Evolutionary conservation across 164 flowering plant genomes (phyloP).

Genomic region (Litsea cubeba): DNA sequence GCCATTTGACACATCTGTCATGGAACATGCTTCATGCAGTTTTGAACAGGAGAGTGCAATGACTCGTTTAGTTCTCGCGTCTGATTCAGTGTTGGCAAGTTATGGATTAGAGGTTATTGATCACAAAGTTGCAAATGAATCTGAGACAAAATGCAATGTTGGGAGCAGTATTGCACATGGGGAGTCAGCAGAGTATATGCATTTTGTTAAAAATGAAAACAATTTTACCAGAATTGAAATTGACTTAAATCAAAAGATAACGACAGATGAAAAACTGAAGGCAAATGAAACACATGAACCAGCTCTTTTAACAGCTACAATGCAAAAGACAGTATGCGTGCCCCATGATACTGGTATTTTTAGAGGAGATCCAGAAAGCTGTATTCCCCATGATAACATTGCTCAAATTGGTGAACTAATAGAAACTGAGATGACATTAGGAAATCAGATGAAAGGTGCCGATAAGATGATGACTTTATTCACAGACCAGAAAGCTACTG

Average conservation of each 20-base stretch:
- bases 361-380: constrained; percentile 4
- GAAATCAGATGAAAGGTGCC: neutral
- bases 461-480: neutral
- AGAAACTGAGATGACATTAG: neutral
- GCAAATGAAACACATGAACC: constrained; percentile 1
- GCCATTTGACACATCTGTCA: constrained; percentile 5
- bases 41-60: constrained; percentile 7
- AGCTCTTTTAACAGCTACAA: constrained; percentile 1
- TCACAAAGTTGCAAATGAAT: constrained; percentile 6
- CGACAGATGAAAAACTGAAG: neutral
- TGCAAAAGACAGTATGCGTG: neutral
- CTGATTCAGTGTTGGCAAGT: constrained; percentile 6
- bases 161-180: constrained; percentile 1
- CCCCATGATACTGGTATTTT: constrained; percentile 4
- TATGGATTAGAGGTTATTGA: constrained; percentile 7
- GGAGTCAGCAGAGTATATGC: constrained; percentile 7
- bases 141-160: neutral
- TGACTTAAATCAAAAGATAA: constrained; percentile 4
- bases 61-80: constrained; percentile 8
- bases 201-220: neutral
- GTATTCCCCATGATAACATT: neutral
- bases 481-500: constrained; percentile 9
- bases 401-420: neutral
- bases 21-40: constrained; percentile 1
- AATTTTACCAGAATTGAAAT: constrained; percentile 2